Conservation (phyloP, 805 yeast genomes). For the Tetrapisispora arboricola region DNA sequence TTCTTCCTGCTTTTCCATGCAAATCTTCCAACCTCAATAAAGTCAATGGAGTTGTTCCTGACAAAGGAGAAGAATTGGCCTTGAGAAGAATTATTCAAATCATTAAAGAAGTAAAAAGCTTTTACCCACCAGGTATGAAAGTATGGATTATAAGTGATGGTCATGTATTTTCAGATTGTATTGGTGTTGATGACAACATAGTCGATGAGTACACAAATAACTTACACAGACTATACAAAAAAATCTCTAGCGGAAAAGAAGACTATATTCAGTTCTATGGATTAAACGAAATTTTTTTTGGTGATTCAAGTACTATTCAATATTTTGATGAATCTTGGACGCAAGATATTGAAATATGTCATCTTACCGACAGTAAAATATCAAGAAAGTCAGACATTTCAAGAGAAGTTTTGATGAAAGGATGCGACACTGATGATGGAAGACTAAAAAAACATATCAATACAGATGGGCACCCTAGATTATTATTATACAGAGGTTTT, state of each 20-base stretch:
- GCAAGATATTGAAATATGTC: slow-evolving; percentile 23
- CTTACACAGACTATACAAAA: slow-evolving; percentile 35
- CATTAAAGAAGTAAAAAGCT: slow-evolving; percentile 24
- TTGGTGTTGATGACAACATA: slow-evolving; percentile 48
- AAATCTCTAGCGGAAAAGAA: slow-evolving; percentile 24
- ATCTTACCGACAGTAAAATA: slow-evolving; percentile 33
- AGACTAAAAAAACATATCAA: slow-evolving; percentile 51
- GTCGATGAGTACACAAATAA: slow-evolving; percentile 40
- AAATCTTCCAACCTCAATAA: slow-evolving; percentile 48
- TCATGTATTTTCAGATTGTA: slow-evolving; percentile 55
- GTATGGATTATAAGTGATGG: slow-evolving; percentile 54
- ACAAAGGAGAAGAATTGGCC: slow-evolving; percentile 42
- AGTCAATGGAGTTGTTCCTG: slow-evolving; percentile 41
- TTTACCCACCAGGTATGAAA: slow-evolving; percentile 48
- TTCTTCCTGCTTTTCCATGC: slow-evolving; percentile 57
- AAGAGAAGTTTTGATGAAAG: slow-evolving; percentile 35
- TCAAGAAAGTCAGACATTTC: slow-evolving; percentile 31
- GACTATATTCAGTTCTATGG: slow-evolving; percentile 34
- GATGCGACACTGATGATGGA: slow-evolving; percentile 48
- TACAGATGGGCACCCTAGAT: slow-evolving; percentile 45
- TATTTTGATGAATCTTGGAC: slow-evolving; percentile 26
- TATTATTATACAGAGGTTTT: slow-evolving; percentile 46
- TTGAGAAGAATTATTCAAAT: slow-evolving; percentile 30
- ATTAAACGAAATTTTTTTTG: slow-evolving; percentile 33
- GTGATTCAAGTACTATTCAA: slow-evolving; percentile 18